Evolutionary conservation across 1,284 basidiomycete species (phyloP), one percentile per base, ranked within the genome.

Genomic region (Rhodofomes roseus): DNA sequence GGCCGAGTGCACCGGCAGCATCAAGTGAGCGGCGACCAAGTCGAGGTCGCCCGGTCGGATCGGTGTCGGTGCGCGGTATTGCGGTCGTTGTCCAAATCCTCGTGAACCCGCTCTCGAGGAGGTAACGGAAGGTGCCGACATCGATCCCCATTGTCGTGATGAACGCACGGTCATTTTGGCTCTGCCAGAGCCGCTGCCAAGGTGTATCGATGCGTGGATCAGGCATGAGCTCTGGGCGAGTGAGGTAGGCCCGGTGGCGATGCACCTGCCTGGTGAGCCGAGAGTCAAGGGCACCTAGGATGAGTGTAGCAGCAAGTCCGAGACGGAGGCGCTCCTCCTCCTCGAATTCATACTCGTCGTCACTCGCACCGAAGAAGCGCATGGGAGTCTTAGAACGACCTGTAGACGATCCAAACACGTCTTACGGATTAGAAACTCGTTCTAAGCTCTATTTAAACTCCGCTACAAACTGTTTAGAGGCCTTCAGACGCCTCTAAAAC

Each of bases 71-170:
- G 0, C 72, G 69, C 0, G 73, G 71, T 57, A 81, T 81, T 0
- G 76, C 60, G 0, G 56, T 66, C 1, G 57, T 54, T 39, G 74
- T 56, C 80, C 80, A 83, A 0, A 12, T 23, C 0, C 52, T 22
- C 0, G 46, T 63, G 65, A 81, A 81, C 1, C 78, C 77, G 5
- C 51, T 46, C 0, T 56, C 40, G 0, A 81, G 65, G 22, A 82
- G 69, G 22, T 63, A 64, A 3, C 74, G 4, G 63, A 81, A 81
- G 0, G 75, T 77, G 0, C 57, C 57, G 0, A 73, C 71, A 71
- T 81, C 72, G 51, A 81, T 63, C 0, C 79, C 78, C 78, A 82
- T 81, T 0, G 76, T 80, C 0, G 77, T 80, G 46, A 82, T 79
- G 60, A 73, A 82, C 6, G 77, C 80, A 0, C 72, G 62, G 58